Evolutionary conservation across 345 rosid genomes (phyloP).

Genomic region (Citrus hindsii): DNA sequence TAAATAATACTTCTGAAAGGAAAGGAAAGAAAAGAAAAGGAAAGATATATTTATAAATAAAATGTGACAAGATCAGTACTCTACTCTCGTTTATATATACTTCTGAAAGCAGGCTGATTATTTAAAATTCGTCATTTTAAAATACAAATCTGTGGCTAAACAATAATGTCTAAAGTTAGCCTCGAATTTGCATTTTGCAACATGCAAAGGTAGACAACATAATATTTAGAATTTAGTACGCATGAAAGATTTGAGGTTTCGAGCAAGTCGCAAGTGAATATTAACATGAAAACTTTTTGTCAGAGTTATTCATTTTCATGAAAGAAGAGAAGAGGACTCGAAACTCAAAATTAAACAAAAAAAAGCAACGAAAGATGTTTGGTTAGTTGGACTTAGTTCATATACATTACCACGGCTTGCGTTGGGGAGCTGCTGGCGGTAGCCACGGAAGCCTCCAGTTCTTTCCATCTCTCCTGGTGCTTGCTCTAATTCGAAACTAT

Average conservation of each 20-base stretch:
- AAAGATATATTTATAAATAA: too few species aligned
- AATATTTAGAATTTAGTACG: too few species aligned
- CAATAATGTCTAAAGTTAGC: too few species aligned
- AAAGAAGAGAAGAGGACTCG: not conserved
- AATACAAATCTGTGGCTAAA: too few species aligned
- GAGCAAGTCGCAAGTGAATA: not conserved
- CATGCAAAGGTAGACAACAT: not conserved
- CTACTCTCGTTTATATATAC: too few species aligned
- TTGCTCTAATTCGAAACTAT: not conserved
- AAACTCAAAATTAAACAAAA: not conserved
- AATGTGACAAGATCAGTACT: too few species aligned
- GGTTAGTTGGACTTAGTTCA: not conserved
- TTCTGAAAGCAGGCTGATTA: too few species aligned
- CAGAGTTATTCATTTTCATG: not conserved
- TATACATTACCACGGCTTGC: slow-evolving; percentile 33
- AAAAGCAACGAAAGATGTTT: not conserved
- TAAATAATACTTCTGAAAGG: too few species aligned
- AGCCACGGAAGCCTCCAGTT: slow-evolving; percentile 61
- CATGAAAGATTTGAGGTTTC: not conserved
- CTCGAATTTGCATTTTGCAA: not conserved
- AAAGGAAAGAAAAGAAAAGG: too few species aligned
- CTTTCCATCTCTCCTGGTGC: slow-evolving; percentile 35
- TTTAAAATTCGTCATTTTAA: too few species aligned
- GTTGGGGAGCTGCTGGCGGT: slow-evolving; percentile 46
- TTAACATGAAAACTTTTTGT: not conserved